Evolutionary conservation across 73 alveolate genomes (phyloP), one percentile per base, ranked within the genome.

Genomic region (Stentor coeruleus): DNA sequence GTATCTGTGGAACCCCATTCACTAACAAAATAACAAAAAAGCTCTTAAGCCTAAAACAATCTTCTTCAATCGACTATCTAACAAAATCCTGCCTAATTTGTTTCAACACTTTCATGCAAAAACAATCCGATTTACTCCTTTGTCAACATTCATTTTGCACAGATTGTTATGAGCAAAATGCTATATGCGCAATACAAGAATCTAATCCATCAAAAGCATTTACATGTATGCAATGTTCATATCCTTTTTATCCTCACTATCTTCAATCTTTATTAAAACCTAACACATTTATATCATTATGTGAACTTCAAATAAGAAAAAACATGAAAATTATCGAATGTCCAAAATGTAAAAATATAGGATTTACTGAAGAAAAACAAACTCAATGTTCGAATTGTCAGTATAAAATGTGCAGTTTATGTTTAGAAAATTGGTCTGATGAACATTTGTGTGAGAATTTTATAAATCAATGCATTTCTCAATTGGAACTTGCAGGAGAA

Each of bases 401-500:
- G 6, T 49, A 11, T 49, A 20, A 11, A 11, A 11, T 49, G 6
- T 49, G 66, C 20, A 49, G 20, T 6, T 6, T 11, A 49, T 49
- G 66, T 49, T 49, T 49, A 11, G 66, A 49, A 49, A 20, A 6
- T 49, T 49, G 6, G 6, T 20, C 6, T 20, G 66, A 49, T 49
- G 66, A 49, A 49, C 28, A 49, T 49, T 49, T 6, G 6, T 11
- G 20, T 11, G 66, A 49, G 66, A 20, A 6, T 11, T 49, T 11
- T 49, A 49, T 49, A 6, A 6, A 49, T 11, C 28, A 49, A 49
- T 11, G 66, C 28, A 49, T 49, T 49, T 6, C 6, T 11, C 28
- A 59, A 59, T 20, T 59, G 36, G 77, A 59, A 59, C 3, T 59
- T 59, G 77, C 11, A 59, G 39, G 40, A 33, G 79, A 66, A 26